Evolutionary conservation across 176 grass and related monocot species (phyloP), one percentile per base, ranked within the genome.

Genomic region (Musa itinerans): DNA sequence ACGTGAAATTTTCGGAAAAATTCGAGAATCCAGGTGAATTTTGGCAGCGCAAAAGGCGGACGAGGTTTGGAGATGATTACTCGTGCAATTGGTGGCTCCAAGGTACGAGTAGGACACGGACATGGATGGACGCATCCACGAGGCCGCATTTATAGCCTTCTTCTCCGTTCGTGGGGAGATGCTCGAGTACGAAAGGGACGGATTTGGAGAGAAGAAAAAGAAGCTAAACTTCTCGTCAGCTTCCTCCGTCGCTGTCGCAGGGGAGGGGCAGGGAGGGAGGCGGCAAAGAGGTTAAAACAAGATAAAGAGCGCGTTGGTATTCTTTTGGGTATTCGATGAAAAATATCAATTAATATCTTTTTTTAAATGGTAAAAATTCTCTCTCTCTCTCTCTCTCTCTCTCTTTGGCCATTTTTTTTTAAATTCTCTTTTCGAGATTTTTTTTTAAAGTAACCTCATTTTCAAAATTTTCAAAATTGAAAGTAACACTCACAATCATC

Each of bases 241-340:
- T 50, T 70, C 68, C 1, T 51, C 23, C 68, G 63, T 26, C 63
- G 22, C 23, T 26, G 21, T 26, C 63, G 63, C 63, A 14, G 13
- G 9, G 26, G 11, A 27, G 11, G 13, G 22, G 63, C 11, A 26
- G 17, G 21, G 3, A 13, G 63, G 11, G 63, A 6, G 63, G 63
- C 63, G 63, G 63, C 24, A 65, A 65, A 65, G 21, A 9, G 63
- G 63, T 65, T 65, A 65, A 65, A 65, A 27, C 26, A 29, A 65
- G 26, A 43, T 43, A 43, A 43, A 5, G 34, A 43, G 0, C 4
- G 34, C 34, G 0, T 43, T 0, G 4, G 34, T 4, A 43, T 43
- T 6, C 0, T 0, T 43, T 43, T 43, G 34, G 34, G 34, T 43
- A 43, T 43, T 43, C 34, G 34, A 43, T 43, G 34, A 43, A 43